A percentile compares a stretch with the other conserved stretches of the same genome.
Conservation (phyloP, 257 asterid genomes). For the Solanum lycopersicoides region DNA sequence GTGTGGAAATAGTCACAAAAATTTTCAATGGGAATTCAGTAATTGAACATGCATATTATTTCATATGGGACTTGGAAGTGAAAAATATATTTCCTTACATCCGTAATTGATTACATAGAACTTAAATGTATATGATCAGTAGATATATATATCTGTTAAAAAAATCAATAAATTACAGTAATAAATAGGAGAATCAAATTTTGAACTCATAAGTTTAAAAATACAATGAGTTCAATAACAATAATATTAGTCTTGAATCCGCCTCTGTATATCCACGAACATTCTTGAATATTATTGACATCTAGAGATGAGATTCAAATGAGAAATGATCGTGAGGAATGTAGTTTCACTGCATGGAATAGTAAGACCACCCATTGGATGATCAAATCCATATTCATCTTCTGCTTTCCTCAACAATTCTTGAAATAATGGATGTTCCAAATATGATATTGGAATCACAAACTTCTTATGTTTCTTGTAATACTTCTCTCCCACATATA, state of each 20-base stretch:
- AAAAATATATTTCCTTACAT: not conserved
- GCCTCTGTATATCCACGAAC: not conserved
- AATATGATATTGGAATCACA: conserved; percentile 3
- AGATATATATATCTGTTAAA: not conserved
- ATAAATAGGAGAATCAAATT: not conserved
- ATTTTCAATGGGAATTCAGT: not conserved
- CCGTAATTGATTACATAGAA: not conserved
- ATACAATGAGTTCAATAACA: not conserved
- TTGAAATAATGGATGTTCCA: conserved; percentile 3
- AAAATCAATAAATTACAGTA: not conserved
- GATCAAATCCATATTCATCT: conserved; percentile 7
- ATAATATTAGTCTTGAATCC: not conserved
- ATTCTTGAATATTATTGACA: not conserved
- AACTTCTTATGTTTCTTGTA: not conserved
- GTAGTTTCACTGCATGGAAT: conserved; percentile 3
- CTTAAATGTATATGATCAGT: not conserved
- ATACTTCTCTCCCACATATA: conserved; percentile 4
- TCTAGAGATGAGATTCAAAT: not conserved
- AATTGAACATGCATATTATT: not conserved
- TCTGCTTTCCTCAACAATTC: conserved; percentile 5
- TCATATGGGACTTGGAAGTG: not conserved
- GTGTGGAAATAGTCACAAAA: not conserved
- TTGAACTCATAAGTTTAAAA: not conserved
- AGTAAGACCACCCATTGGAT: conserved; percentile 13
- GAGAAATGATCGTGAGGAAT: conserved; percentile 3